Evolutionary conservation across 768 basidiomycete species (phyloP).

Genomic region (Auricularia cornea): DNA sequence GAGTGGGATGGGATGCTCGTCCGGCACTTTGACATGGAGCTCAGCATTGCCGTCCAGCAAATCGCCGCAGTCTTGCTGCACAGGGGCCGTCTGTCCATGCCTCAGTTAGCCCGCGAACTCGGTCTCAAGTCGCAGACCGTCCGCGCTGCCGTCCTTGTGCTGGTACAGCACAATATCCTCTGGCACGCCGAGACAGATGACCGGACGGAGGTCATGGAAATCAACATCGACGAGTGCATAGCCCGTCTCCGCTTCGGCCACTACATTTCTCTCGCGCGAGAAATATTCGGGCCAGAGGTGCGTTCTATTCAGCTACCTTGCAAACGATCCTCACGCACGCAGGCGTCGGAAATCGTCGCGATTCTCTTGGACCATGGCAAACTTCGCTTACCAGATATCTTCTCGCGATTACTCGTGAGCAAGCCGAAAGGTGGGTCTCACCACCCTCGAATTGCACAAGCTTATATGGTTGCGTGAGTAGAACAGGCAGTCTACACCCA

Average conservation of each 20-base stretch:
- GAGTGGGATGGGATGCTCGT: conserved; percentile 18
- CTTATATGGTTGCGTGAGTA: conserved; percentile 13
- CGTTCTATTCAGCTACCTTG: conserved; percentile 19
- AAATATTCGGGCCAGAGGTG: conserved; percentile 63
- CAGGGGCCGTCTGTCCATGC: conserved; percentile 70
- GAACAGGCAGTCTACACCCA: conserved; percentile 44
- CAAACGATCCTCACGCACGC: background rate
- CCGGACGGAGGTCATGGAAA: conserved; percentile 69
- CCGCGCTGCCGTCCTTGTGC: conserved; percentile 61
- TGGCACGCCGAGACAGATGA: conserved; percentile 73
- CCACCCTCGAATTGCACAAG: background rate
- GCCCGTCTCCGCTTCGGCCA: conserved; percentile 74
- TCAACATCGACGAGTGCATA: conserved; percentile 79
- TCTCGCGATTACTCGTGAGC: conserved; percentile 30
- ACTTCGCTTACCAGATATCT: conserved; percentile 64
- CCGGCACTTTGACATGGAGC: background rate
- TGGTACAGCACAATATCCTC: conserved; percentile 87
- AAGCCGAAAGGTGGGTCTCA: conserved; percentile 49
- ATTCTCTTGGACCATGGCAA: conserved; percentile 80
- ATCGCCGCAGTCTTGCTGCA: conserved; percentile 67
- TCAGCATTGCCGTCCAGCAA: conserved; percentile 36
- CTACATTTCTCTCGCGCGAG: conserved; percentile 66
- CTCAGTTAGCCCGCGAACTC: conserved; percentile 62
- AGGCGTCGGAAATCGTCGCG: conserved; percentile 74
- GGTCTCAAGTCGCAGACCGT: conserved; percentile 57